These are phyloP conservation scores for Talaromyces sp. DNA, from an alignment of 2,329 filamentous ascomycete species.

Conservation along the genomic window DNA sequence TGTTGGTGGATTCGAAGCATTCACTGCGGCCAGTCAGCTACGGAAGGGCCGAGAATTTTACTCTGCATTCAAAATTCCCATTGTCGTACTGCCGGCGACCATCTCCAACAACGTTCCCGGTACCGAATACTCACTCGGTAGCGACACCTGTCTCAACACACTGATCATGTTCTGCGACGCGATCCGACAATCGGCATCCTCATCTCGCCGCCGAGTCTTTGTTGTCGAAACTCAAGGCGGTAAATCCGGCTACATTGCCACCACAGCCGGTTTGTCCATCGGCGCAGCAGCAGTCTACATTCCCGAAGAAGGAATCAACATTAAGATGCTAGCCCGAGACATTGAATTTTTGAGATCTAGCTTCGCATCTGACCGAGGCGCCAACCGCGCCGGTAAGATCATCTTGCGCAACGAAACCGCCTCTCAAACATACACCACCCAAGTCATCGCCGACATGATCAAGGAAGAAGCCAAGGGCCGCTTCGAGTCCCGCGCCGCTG, in stretches of 20 bases:
- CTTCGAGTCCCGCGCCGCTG: conserved; percentile 88
- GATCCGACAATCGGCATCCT: conserved; percentile 94
- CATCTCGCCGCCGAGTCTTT: conserved; percentile 88
- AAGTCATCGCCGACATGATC: conserved; percentile 93
- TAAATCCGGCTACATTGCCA: conserved; percentile 89
- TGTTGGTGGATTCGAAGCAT: conserved; percentile 94
- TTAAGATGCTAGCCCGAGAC: conserved; percentile 88
- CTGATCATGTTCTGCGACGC: conserved; percentile 94
- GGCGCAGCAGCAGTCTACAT: conserved; percentile 94
- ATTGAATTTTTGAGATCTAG: conserved; percentile 84
- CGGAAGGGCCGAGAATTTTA: conserved; percentile 75
- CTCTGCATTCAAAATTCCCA: conserved; percentile 85
- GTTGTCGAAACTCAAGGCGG: conserved; percentile 98
- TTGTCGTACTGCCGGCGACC: conserved; percentile 89
- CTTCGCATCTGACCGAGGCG: conserved; percentile 81
- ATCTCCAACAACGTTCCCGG: conserved; percentile 98
- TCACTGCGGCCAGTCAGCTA: conserved; percentile 85
- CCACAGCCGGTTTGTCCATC: conserved; percentile 83
- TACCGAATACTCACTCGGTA: conserved; percentile 94
- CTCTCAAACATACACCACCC: conserved; percentile 83
- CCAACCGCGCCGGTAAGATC: conserved; percentile 84
- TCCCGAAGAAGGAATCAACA: conserved; percentile 89
- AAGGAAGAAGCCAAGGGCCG: conserved; percentile 86
- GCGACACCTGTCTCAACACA: conserved; percentile 94
- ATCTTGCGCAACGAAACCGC: conserved; percentile 97